These are phyloP conservation scores for Dendrobium chrysotoxum DNA, from an alignment of 106 monocot genomes.

Conservation along the genomic window DNA sequence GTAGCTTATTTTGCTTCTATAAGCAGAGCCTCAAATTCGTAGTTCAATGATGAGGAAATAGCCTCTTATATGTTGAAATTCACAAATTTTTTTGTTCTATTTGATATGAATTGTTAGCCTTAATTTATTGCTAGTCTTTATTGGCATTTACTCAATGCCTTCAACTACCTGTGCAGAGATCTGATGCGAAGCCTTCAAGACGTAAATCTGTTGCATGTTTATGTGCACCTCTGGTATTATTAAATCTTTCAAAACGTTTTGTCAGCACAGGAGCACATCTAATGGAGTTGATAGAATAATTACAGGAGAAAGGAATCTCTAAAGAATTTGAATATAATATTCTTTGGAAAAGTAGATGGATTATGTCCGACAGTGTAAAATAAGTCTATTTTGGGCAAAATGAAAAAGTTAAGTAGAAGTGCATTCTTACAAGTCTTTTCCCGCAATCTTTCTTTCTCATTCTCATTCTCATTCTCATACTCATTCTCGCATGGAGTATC, in stretches of 20 bases:
- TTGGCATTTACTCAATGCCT: neutral
- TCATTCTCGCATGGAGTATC: too few species aligned
- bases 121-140: neutral
- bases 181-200: slow-evolving; percentile 32
- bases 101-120: neutral
- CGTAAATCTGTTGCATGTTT: slow-evolving; percentile 71
- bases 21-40: neutral
- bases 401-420: too few species aligned
- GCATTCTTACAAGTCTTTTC: too few species aligned
- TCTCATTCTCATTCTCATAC: too few species aligned
- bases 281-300: slow-evolving; percentile 24
- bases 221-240: slow-evolving; percentile 48
- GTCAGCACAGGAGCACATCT: slow-evolving; percentile 3
- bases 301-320: too few species aligned
- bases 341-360: too few species aligned
- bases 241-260: slow-evolving; percentile 38
- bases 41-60: neutral
- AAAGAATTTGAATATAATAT: too few species aligned
- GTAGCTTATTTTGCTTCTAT: neutral
- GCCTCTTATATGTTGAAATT: neutral
- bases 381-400: too few species aligned
- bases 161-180: slow-evolving; percentile 15
- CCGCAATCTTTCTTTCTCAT: too few species aligned
- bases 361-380: too few species aligned
- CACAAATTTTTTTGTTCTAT: neutral